A percentile compares a stretch with the other conserved stretches of the same genome.
phyloP scores from a whole-genome alignment of 257 asterid genomes.

The Solanum pimpinellifolium region DNA sequence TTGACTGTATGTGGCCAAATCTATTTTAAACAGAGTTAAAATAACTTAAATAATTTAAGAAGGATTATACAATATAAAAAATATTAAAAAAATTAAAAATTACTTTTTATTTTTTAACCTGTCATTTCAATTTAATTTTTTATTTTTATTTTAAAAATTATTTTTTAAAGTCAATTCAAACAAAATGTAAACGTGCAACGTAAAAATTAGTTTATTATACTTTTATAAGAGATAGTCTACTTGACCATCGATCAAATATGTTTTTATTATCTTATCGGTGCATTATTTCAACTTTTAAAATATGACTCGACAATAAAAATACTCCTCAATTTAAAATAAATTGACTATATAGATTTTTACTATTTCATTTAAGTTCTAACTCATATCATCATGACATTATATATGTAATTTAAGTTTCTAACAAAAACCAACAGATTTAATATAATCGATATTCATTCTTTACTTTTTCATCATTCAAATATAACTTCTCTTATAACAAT shows the following conservation, averaged over 20 bases:
- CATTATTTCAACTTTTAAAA: neutral
- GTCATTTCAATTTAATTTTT: too few relatives aligned
- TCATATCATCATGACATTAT: neutral
- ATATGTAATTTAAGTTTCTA: neutral
- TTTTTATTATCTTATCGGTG: neutral
- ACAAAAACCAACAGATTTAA: neutral
- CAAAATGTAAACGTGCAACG: neutral
- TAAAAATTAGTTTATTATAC: neutral
- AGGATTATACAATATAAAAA: rapidly evolving
- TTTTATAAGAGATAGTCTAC: neutral
- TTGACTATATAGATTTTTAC: neutral
- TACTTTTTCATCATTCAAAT: neutral
- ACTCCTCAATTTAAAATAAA: neutral
- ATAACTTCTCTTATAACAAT: neutral
- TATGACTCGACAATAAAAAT: neutral
- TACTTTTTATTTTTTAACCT: too few relatives aligned
- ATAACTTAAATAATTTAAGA: too few relatives aligned
- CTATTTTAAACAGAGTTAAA: too few relatives aligned
- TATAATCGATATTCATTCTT: neutral
- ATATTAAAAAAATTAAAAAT: too few relatives aligned
- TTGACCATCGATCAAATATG: neutral
- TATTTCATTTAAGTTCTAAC: too few relatives aligned
- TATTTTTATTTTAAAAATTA: too few relatives aligned
- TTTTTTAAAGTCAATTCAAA: neutral
- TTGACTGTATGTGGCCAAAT: neutral